Base-by-base conservation (phyloP, 768 basidiomycete species). In the Lentinula guzmanii region DNA sequence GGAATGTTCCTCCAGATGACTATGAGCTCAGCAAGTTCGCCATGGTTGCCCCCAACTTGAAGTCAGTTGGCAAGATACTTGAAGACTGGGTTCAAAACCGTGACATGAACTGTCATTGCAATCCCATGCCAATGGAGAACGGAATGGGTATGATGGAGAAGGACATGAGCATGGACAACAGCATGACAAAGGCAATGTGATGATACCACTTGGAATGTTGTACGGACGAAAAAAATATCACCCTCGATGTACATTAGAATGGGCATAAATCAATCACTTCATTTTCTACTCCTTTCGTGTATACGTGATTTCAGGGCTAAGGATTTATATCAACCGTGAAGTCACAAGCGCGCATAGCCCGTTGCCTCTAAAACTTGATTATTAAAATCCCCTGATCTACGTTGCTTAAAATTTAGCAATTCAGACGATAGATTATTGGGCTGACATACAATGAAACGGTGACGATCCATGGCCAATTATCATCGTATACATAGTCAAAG, bases 11-110 rank as follows among this genome's bases (percentile, higher is more conserved):
- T 28, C 63, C 63, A 7, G 61, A 53, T 37, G 63, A 64, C 51
- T 64, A 53, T 48, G 60, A 64, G 28, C 63, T 64, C 31, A 64
- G 60, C 55, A 64, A 64, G 50, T 64, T 64, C 28, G 63, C 60
- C 33, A 58, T 61, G 51, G 58, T 64, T 42, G 63, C 63, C 8
- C 61, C 61, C 13, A 64, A 61, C 41, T 48, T 34, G 33, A 56
- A 51, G 35, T 64, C 63, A 4, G 63, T 64, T 45, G 63, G 63
- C 28, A 52, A 45, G 16, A 33, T 64, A 39, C 63, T 64, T 21
- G 63, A 57, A 2, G 63, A 64, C 33, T 64, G 43, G 50, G 35
- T 64, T 7, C 61, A 64, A 37, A 52, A 61, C 21, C 63, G 63
- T 21, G 60, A 57, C 16, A 64, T 61, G 60, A 61, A 55, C 46